Evolutionary conservation across 1,284 basidiomycete species (phyloP).

Genomic region (Cutaneotrichosporon spelunceum): DNA sequence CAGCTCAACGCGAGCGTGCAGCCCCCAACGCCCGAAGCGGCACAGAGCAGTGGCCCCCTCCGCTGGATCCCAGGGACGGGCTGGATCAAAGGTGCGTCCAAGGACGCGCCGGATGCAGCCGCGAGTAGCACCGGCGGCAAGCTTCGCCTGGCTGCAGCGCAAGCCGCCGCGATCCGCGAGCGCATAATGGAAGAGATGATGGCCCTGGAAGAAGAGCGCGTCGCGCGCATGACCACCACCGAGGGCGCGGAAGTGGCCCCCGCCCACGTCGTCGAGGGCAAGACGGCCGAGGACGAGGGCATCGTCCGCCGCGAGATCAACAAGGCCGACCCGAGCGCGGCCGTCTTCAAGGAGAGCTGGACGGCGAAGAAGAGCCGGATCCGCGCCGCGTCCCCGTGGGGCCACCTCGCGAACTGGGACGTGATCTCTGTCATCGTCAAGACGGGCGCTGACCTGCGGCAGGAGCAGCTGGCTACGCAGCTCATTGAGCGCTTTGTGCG

Average conservation of each 20-base stretch:
- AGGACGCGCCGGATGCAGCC: constrained; percentile 23
- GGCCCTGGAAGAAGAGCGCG: constrained; percentile 90
- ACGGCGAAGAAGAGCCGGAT: constrained; percentile 91
- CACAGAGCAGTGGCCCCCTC: constrained; percentile 39
- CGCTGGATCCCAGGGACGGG: constrained; percentile 66
- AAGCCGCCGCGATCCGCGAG: constrained; percentile 85
- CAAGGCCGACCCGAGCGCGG: constrained; percentile 90
- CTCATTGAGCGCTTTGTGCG: constrained; percentile 87
- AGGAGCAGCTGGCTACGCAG: constrained; percentile 96
- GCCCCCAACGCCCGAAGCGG: constrained; percentile 52
- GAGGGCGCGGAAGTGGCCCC: constrained; percentile 63
- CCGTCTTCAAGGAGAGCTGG: constrained; percentile 96
- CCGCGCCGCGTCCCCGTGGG: constrained; percentile 88
- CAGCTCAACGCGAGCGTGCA: constrained; percentile 84
- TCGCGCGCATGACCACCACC: constrained; percentile 83
- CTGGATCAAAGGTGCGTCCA: constrained; percentile 55
- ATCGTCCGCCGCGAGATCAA: constrained; percentile 91
- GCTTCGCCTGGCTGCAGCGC: constrained; percentile 67
- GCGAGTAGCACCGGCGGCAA: constrained; percentile 51
- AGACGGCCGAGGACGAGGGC: constrained; percentile 79
- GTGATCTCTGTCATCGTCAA: constrained; percentile 96
- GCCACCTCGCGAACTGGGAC: constrained; percentile 75
- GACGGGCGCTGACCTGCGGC: constrained; percentile 92
- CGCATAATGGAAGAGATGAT: constrained; percentile 99
- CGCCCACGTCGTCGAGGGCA: constrained; percentile 58